Percentiles rank a stretch among this genome's conserved stretches.
Conservation (phyloP, 2,329 filamentous ascomycete genomes). For the Teratosphaeriaceae sp. region DNA sequence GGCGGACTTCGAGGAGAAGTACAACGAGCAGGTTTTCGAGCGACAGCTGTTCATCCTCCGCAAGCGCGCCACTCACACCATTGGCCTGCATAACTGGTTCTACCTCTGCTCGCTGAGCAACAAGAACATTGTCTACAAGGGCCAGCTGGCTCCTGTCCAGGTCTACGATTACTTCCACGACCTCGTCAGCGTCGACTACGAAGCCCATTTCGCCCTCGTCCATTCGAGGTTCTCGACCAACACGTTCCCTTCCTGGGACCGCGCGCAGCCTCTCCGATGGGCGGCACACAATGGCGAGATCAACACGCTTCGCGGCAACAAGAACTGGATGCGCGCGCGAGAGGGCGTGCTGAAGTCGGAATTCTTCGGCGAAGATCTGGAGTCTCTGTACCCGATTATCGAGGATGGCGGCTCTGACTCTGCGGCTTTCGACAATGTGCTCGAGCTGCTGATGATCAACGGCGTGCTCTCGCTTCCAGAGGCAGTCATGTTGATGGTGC, state of each 20-base stretch:
- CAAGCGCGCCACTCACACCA: slow-evolving; percentile 90
- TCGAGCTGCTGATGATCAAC: slow-evolving; percentile 91
- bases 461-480: slow-evolving; percentile 91
- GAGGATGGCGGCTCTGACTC: slow-evolving; percentile 97
- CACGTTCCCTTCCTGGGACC: slow-evolving; percentile 97
- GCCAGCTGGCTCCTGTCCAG: slow-evolving; percentile 86
- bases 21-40: slow-evolving; percentile 83
- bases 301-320: slow-evolving; percentile 94
- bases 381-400: slow-evolving; percentile 85
- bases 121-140: slow-evolving; percentile 99
- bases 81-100: slow-evolving; percentile 97
- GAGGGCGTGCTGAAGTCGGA: slow-evolving; percentile 93
- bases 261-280: slow-evolving; percentile 92
- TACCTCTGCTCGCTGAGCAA: slow-evolving; percentile 95
- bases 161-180: slow-evolving; percentile 99
- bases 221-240: slow-evolving; percentile 98
- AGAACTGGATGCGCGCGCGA: slow-evolving; percentile 98
- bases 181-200: slow-evolving; percentile 92
- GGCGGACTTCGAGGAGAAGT: slow-evolving; percentile 68
- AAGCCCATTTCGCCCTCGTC: slow-evolving; percentile 93
- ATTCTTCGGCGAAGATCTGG: slow-evolving; percentile 86
- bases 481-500: slow-evolving; percentile 97
- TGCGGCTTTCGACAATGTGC: slow-evolving; percentile 92
- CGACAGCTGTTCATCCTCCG: slow-evolving; percentile 88
- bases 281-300: slow-evolving; percentile 98